A percentile compares a stretch with the other conserved stretches of the same genome.
Evolutionary conservation across 495 filamentous ascomycete genomes (phyloP).

Genomic region (Paragyromitra xinjiangensis): DNA sequence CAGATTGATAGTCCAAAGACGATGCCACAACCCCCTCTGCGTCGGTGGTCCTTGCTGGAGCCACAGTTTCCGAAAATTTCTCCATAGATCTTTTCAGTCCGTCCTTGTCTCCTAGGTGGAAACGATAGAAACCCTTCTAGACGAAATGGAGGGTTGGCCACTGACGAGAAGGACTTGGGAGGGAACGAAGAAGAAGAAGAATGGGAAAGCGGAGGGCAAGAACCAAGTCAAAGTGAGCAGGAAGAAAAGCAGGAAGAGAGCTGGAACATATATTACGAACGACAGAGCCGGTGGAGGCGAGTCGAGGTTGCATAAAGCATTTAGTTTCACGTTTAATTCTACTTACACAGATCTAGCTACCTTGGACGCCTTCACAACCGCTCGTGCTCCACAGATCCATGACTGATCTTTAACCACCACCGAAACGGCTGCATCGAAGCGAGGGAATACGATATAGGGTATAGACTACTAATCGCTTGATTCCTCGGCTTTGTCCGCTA

Average conservation of each 20-base stretch:
- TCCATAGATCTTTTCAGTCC: constrained; percentile 7
- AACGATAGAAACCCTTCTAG: not conserved
- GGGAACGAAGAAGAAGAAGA: not conserved
- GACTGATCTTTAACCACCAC: constrained; percentile 1
- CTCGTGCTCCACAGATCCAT: constrained; percentile 6
- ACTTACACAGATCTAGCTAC: constrained; percentile 39
- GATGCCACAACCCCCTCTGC: not conserved
- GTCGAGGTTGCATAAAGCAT: constrained; percentile 2
- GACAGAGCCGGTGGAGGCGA: not conserved
- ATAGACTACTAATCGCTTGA: constrained; percentile 25
- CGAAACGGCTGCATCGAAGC: constrained; percentile 25
- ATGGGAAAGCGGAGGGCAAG: not conserved
- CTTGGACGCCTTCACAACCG: not conserved
- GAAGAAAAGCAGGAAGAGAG: constrained; percentile 1
- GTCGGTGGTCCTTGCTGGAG: not conserved
- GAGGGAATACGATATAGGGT: constrained; percentile 19
- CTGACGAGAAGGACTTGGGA: not conserved
- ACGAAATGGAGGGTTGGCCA: not conserved
- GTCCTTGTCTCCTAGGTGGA: not conserved
- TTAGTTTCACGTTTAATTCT: constrained; percentile 30
- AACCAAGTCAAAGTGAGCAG: not conserved
- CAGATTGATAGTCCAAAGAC: constrained; percentile 31
- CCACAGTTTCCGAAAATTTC: constrained; percentile 8
- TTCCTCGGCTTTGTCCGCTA: constrained; percentile 39
- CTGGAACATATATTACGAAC: constrained; percentile 28